phyloP scores from a whole-genome alignment of 2,329 filamentous ascomycete genomes.

The Sclerotinia glacialis region DNA sequence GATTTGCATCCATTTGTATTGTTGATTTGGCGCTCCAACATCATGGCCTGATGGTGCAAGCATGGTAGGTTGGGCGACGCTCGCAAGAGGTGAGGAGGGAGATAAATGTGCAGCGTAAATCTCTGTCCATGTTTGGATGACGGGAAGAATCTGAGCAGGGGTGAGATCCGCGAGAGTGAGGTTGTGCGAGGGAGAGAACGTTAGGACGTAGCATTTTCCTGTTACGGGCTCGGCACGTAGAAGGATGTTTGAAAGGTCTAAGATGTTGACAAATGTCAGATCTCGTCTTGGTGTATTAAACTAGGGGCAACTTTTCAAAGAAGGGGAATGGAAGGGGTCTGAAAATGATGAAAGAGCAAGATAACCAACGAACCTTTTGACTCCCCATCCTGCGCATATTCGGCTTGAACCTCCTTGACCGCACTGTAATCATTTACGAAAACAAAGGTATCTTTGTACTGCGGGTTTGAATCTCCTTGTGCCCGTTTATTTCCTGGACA shows the following conservation, averaged over 20 bases:
- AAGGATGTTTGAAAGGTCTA: conserved; percentile 71
- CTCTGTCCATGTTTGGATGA: conserved; percentile 86
- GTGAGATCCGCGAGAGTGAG: conserved; percentile 89
- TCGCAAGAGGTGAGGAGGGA: conserved; percentile 60
- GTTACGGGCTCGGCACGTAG: conserved; percentile 83
- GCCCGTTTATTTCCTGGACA: conserved; percentile 90
- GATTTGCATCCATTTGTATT: conserved; percentile 97
- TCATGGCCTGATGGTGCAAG: conserved; percentile 43
- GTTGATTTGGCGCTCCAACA: conserved; percentile 59
- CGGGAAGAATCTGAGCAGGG: conserved; percentile 70
- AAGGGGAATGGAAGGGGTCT: conserved; percentile 10
- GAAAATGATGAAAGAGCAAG: conserved; percentile 12
- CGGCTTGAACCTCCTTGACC: conserved; percentile 87
- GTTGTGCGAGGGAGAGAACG: conserved; percentile 88
- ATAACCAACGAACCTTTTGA: conserved; percentile 28
- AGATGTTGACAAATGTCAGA: background rate
- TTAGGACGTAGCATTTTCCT: conserved; percentile 95
- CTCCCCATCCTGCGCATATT: conserved; percentile 55
- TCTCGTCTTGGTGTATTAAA: background rate
- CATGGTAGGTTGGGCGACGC: conserved; percentile 45
- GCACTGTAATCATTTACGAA: conserved; percentile 98
- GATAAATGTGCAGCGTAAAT: conserved; percentile 83
- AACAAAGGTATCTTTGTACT: conserved; percentile 83
- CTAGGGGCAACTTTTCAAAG: conserved; percentile 3
- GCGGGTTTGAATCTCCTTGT: conserved; percentile 79